Conservation (phyloP, 768 basidiomycete species). For the Termitomyces sp. region DNA sequence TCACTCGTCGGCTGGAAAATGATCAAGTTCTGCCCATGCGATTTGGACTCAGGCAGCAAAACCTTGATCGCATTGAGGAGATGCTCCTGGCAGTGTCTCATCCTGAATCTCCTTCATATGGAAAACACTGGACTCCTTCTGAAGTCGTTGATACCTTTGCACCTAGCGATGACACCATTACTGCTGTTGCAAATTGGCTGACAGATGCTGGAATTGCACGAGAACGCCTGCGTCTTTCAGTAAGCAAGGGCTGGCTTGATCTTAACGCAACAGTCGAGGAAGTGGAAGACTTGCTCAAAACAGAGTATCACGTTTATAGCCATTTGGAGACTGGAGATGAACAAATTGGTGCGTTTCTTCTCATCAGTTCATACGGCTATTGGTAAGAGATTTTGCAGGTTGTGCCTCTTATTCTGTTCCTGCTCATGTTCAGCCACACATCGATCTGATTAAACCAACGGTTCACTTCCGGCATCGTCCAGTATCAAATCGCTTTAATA, state of each 20-base stretch:
- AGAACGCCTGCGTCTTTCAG: conserved; percentile 31
- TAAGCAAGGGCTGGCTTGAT: conserved; percentile 36
- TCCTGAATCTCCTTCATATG: conserved; percentile 45
- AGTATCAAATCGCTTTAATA: conserved; percentile 6
- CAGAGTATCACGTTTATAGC: conserved; percentile 42
- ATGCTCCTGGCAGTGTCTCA: conserved; percentile 44
- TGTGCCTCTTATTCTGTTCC: conserved; percentile 35
- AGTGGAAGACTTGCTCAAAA: conserved; percentile 34
- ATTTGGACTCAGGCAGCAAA: conserved; percentile 41
- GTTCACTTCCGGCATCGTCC: conserved; percentile 34
- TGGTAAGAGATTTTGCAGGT: conserved; percentile 17
- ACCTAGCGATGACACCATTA: conserved; percentile 34
- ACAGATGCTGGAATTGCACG: conserved; percentile 31
- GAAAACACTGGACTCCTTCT: conserved; percentile 41
- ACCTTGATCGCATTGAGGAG: conserved; percentile 39
- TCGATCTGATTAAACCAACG: conserved; percentile 39
- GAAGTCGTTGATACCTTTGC: conserved; percentile 41
- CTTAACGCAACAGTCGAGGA: conserved; percentile 36
- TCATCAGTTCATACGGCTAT: neutral
- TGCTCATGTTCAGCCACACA: conserved; percentile 30
- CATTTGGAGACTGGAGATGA: conserved; percentile 31
- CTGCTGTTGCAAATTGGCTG: conserved; percentile 40
- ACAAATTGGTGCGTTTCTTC: conserved; percentile 25
- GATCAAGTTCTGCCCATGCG: conserved; percentile 37
- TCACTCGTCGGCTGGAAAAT: conserved; percentile 17